Evolutionary conservation across 2,329 filamentous ascomycete species (phyloP), one percentile per base, ranked within the genome.

Genomic region (Bipolaris gigantea): DNA sequence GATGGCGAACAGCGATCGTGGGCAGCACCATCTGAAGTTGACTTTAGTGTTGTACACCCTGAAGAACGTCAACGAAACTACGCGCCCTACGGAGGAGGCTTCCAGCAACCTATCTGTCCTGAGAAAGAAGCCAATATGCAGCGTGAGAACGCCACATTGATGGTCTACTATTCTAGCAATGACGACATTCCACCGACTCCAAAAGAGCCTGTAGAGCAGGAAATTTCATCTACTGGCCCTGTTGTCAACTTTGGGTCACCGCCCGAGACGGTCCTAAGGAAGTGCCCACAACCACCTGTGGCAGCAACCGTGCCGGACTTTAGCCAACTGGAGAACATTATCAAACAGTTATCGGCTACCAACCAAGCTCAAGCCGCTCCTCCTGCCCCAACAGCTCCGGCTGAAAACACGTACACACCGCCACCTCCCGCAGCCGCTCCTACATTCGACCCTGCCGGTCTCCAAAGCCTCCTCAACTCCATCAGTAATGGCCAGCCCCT

Each of bases 131-230:
- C 71, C 35, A 79, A 79, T 30, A 68, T 79, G 39, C 69, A 71
- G 50, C 77, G 77, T 48, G 79, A 81, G 59, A 74, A 74, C 25
- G 72, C 72, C 43, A 80, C 75, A 19, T 65, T 81, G 25, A 75
- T 81, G 66, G 78, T 79, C 10, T 76, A 76, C 62, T 81, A 81
- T 61, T 66, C 71, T 7, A 69, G 75, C 49, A 63, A 69, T 8
- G 73, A 69, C 25, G 79, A 81, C 50, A 79, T 81, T 46, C 79
- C 79, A 10, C 63, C 77, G 0, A 76, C 73, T 50, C 79, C 79
- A 1, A 71, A 74, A 25, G 79, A 81, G 33, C 78, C 78, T 13
- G 48, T 67, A 2, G 73, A 80, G 50, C 67, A 74, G 44, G 61
- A 63, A 11, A 32, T 50, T 15, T 44, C 58, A 6, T 40, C 60